Evolutionary conservation across 2,329 filamentous ascomycete genomes (phyloP), one percentile per base, ranked within the genome.

Genomic region (Ascochyta clinopodiicola): DNA sequence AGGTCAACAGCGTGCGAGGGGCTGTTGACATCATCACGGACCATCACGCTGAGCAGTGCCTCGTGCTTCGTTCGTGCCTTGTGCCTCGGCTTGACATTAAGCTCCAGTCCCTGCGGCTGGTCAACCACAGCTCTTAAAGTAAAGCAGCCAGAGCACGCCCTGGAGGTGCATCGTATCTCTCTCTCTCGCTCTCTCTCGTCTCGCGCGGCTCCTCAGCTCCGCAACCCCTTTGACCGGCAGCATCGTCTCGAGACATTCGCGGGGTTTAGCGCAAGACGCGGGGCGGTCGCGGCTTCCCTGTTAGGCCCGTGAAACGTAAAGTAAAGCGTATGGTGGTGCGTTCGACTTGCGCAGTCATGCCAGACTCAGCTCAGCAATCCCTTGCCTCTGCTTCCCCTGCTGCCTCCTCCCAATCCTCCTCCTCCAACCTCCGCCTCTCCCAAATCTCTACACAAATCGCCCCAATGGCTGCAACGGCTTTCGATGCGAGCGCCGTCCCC

Each of bases 401-500:
- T 27, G 51, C 56, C 19, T 29, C 25, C 12, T 2, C 29, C 12
- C 12, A 10, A 13, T 10, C 10, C 31, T 47, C 64, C 22, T 63
- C 61, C 17, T 57, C 70, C 36, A 71, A 74, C 58, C 63, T 77
- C 39, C 79, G 81, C 54, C 79, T 80, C 64, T 75, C 76, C 67
- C 87, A 81, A 69, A 84, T 92, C 68, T 82, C 84, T 68, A 82
- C 80, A 72, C 91, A 95, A 78, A 88, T 95, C 84, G 84, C 86
- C 72, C 82, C 86, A 68, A 78, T 77, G 61, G 72, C 79, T 70
- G 74, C 82, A 53, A 89, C 90, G 66, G 86, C 84, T 72, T 96
- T 96, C 80, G 85, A 88, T 59, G 84, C 88, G 70, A 85, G 90
- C 71, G 81, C 84, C 63, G 91, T 97, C 56, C 91, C 93, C 69